Evolutionary conservation across 257 asterid species (phyloP), one percentile per base, ranked within the genome.

Genomic region (Catharanthus roseus): DNA sequence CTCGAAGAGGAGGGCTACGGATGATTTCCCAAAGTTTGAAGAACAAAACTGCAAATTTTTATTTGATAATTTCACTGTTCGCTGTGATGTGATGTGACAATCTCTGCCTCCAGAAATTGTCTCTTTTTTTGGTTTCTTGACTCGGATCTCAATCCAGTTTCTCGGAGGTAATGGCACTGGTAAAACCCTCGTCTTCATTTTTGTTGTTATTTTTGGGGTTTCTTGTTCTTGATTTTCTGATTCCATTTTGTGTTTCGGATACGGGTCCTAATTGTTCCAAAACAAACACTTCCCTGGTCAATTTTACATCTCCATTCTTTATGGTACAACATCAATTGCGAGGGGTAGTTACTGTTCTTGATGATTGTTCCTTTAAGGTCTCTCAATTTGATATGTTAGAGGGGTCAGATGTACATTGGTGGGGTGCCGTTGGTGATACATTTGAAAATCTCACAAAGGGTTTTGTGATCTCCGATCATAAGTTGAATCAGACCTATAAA

Each of bases 301-400:
- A 95, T 84, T 87, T 83, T 87, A 86, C 93, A 45, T 89, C 96
- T 62, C 87, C 87, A 73, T 91, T 95, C 79, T 75, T 82, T 77
- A 88, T 90, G 96, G 93, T 82, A n/a, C 99, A 95, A 73, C 99
- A 95, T 80, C 99, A 95, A 82, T 86, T 95, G 70, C 93, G 99
- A 12, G 99, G 97, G 21, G 78, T 80, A 28, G 65, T 95, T 29
- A 81, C 90, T 55, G 75, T 95, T 51, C 54, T 86, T 10, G 91
- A 91, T 36, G 89, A 81, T 72, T 93, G 97, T 72, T 88, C 97
- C 4, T 93, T 93, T 75, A 77, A 79, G 61, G 96, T 93, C 74
- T 85, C 93, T 28, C 81, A 82, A 55, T 93, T 93, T 49, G 99
- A 95, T 77, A 91, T 95, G 99, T 86, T 95, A 10, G 75, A 88